Conservation (phyloP, 2,329 filamentous ascomycete genomes). For the Fusarium drepaniforme region DNA sequence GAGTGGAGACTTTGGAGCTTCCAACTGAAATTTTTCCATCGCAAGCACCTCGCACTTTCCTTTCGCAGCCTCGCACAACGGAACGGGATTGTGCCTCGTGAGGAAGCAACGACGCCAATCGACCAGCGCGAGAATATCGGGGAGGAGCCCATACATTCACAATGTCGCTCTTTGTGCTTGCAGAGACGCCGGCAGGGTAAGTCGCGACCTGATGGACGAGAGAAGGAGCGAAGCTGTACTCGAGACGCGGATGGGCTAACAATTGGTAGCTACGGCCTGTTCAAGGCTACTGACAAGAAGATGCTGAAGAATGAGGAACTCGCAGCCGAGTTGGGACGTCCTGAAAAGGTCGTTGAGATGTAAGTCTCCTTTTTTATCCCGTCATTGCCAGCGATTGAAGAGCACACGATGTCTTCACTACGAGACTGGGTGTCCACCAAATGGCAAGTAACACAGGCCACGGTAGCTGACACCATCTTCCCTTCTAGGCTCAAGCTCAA, state of each 20-base stretch:
- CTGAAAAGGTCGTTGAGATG: slow-evolving; percentile 89
- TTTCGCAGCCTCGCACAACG: slow-evolving; percentile 50
- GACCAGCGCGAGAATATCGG: slow-evolving; percentile 47
- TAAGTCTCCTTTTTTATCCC: slow-evolving; percentile 59
- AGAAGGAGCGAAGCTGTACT: slow-evolving; percentile 22
- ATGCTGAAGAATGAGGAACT: slow-evolving; percentile 90
- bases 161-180: slow-evolving; percentile 93
- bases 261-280: slow-evolving; percentile 85
- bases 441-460: neutral
- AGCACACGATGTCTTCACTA: slow-evolving; percentile 9
- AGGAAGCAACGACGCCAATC: slow-evolving; percentile 50
- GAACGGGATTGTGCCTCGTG: slow-evolving; percentile 52
- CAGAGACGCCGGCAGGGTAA: slow-evolving; percentile 88
- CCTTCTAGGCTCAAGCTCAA: slow-evolving; percentile 85
- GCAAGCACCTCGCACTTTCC: slow-evolving; percentile 49
- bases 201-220: slow-evolving; percentile 46
- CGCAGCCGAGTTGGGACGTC: slow-evolving; percentile 78
- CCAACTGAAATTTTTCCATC: slow-evolving; percentile 58
- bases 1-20: slow-evolving; percentile 53
- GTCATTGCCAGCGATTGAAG: slow-evolving; percentile 5
- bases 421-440: slow-evolving; percentile 17
- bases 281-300: slow-evolving; percentile 99
- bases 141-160: slow-evolving; percentile 52
- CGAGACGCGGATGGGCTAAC: slow-evolving; percentile 45
- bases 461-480: slow-evolving; percentile 12